Evolutionary conservation across 1,139 yeast species (phyloP), one percentile per base, ranked within the genome.

Genomic region (Eremothecium sinecaudum): DNA sequence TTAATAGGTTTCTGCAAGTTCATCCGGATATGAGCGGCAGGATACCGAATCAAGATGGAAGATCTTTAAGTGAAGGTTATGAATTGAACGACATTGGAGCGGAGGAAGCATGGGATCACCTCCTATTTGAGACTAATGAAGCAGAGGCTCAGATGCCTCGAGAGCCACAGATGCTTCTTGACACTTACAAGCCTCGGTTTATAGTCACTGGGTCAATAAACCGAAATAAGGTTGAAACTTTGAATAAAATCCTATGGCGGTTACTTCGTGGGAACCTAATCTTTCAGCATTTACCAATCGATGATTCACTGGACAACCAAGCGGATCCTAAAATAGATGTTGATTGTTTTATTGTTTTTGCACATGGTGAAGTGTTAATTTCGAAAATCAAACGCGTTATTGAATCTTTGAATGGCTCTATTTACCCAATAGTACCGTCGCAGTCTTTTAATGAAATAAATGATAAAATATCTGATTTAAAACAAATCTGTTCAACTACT

Each of bases 201-300:
- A 50, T 63, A 50, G 54, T 80, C 33, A 64, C 79, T 20, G 92
- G 92, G 31, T 74, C 80, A 2, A 75, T 80, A 33, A 69, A 66
- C 42, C 67, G 81, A 41, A 69, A 66, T 10, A 79, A 77, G 50
- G 71, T 75, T 20, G 66, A 64, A 24, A 60, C 72, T 1, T 61
- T 80, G 40, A 83, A 79, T 50, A 77, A 69, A 48, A 79, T 80
- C 29, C 61, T 80, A 34, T 79, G 83, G 81, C 69, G 90, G 61
- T 69, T 75, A 12, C 65, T 79, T 41, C 72, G 84, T 57, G 84
- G 87, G 53, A 79, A 79, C 50, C 61, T 79, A 47, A 76, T 69
- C 52, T 74, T 77, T 55, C 75, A 76, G 46, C 70, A 76, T 46
- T 70, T 72, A 35, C 80, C 77, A 37, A 64, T 79, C 34, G 61